These are phyloP conservation scores for Colletotrichum lupini DNA, from an alignment of 2,329 filamentous ascomycete genomes.

Conservation along the genomic window DNA sequence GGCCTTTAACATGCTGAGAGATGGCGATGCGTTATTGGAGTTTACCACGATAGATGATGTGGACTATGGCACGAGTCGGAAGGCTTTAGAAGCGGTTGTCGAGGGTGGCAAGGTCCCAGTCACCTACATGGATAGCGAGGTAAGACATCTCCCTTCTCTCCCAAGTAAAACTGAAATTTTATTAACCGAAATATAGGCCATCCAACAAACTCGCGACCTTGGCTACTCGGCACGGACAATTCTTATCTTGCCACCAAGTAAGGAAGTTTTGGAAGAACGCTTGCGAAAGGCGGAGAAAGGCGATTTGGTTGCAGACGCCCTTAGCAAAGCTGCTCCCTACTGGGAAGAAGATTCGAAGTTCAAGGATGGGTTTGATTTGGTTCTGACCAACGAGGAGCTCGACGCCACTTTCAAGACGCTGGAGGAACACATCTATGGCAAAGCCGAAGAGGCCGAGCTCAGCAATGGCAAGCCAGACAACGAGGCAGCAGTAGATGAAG, in stretches of 20 bases:
- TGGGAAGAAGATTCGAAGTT: conserved; percentile 39
- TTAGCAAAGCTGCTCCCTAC: conserved; percentile 39
- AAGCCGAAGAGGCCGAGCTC: background rate
- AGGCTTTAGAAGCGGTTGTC: conserved; percentile 61
- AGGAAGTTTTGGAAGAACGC: conserved; percentile 40
- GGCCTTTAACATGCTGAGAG: conserved; percentile 67
- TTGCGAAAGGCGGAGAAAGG: conserved; percentile 43
- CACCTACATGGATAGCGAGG: conserved; percentile 63
- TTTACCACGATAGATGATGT: conserved; percentile 60
- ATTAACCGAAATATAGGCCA: conserved; percentile 52
- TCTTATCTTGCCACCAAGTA: conserved; percentile 58
- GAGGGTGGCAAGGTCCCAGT: conserved; percentile 70
- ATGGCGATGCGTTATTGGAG: conserved; percentile 70
- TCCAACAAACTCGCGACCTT: conserved; percentile 67
- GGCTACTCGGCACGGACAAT: conserved; percentile 66
- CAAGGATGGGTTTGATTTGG: conserved; percentile 29
- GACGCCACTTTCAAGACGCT: conserved; percentile 25
- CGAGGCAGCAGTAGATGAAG: background rate
- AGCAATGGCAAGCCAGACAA: conserved; percentile 2
- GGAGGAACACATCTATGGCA: conserved; percentile 26
- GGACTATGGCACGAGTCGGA: conserved; percentile 67
- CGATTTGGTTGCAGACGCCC: conserved; percentile 37
- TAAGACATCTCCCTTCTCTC: conserved; percentile 45
- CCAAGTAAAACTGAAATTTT: background rate
- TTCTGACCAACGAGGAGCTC: conserved; percentile 34